Percentiles rank a stretch among this genome's conserved stretches.
These are phyloP conservation scores for Passalora sequoiae DNA, from an alignment of 2,329 filamentous ascomycete species.

Conservation along the genomic window DNA sequence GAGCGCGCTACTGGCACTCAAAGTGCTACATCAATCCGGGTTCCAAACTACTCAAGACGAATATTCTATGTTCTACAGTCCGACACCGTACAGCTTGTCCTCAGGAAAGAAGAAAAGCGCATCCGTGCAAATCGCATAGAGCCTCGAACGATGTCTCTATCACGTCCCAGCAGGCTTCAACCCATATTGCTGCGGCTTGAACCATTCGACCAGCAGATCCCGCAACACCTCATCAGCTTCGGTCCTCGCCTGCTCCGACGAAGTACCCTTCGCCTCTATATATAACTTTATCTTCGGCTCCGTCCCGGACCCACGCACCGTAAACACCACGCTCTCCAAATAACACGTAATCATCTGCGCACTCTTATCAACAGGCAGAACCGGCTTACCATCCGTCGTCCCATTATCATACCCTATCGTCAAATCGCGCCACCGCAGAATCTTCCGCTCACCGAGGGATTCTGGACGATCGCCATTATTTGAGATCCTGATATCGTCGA, in stretches of 20 bases:
- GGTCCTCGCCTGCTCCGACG: constrained; percentile 37
- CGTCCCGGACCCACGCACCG: constrained; percentile 57
- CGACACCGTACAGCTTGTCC: no score
- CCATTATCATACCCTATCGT: constrained; percentile 57
- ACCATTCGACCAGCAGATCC: constrained; percentile 48
- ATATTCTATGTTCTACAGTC: no score
- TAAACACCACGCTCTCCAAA: constrained; percentile 55
- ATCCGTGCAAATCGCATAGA: no score
- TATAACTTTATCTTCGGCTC: constrained; percentile 63
- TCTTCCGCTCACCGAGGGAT: constrained; percentile 47
- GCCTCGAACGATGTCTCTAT: no score
- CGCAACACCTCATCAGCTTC: constrained; percentile 44
- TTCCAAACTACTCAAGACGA: no score
- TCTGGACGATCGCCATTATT: constrained; percentile 24
- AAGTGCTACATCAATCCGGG: no score
- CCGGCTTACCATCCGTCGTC: constrained; percentile 48
- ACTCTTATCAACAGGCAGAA: constrained; percentile 51
- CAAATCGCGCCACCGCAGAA: constrained; percentile 57
- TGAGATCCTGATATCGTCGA: constrained; percentile 48
- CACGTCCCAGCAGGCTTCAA: constrained; percentile 29
- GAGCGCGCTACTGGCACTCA: no score
- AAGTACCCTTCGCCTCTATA: constrained; percentile 45
- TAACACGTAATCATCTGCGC: constrained; percentile 63
- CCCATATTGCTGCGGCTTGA: constrained; percentile 33
- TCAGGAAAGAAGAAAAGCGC: no score